Conservation (phyloP, 2,329 filamentous ascomycete species). For the Salinomyces thailandicus region DNA sequence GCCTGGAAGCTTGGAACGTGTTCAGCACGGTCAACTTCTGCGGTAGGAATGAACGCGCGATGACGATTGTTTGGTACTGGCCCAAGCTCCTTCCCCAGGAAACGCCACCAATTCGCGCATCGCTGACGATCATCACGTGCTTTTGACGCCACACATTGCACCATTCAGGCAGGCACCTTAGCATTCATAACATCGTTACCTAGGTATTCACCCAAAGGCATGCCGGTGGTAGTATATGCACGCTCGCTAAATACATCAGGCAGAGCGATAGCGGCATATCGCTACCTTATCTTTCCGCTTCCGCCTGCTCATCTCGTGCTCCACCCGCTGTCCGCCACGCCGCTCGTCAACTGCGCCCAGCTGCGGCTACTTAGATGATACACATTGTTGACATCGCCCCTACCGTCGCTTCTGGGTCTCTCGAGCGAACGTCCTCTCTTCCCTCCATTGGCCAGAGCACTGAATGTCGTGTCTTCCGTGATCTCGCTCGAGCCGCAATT, state of each 20-base stretch:
- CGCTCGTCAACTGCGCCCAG: conserved; percentile 15
- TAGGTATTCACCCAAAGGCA: too few relatives aligned
- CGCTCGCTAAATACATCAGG: too few relatives aligned
- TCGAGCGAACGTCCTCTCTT: conserved; percentile 1
- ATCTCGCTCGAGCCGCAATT: conserved; percentile 5
- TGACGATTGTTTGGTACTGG: background rate
- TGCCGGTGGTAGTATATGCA: too few relatives aligned
- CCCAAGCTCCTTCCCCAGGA: background rate
- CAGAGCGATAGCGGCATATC: too few relatives aligned
- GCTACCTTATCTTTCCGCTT: too few relatives aligned
- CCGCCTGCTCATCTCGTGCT: conserved; percentile 2
- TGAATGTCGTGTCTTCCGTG: conserved; percentile 11
- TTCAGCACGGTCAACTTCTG: too few relatives aligned
- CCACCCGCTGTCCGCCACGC: conserved; percentile 11
- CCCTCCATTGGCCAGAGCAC: conserved; percentile 7
- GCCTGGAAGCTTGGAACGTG: too few relatives aligned
- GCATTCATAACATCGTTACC: too few relatives aligned
- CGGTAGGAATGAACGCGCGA: background rate
- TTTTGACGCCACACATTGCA: too few relatives aligned
- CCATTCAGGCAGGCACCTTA: too few relatives aligned
- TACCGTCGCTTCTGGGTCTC: background rate
- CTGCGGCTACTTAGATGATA: conserved; percentile 10
- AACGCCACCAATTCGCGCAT: too few relatives aligned
- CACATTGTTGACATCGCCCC: conserved; percentile 1
- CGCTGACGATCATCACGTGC: too few relatives aligned